phyloP scores from a whole-genome alignment of 1,284 basidiomycete species.

The Ceratobasidium sp. region DNA sequence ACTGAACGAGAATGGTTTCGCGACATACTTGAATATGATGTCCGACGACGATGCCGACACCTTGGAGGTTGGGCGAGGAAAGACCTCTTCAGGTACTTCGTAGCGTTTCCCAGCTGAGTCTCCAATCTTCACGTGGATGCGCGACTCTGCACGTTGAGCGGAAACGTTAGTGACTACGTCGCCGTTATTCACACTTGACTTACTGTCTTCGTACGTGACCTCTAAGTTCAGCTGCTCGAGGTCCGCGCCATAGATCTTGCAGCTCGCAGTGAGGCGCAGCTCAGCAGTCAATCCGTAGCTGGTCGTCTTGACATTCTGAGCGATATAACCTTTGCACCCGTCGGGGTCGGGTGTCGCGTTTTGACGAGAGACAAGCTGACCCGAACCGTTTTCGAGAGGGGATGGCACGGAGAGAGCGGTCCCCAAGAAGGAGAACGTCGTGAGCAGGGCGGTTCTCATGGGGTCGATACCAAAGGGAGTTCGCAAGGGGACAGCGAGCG shows the following conservation, averaged over 20 bases:
- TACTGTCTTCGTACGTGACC: conserved; percentile 77
- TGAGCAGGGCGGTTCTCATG: conserved; percentile 35
- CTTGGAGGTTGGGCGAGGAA: conserved; percentile 55
- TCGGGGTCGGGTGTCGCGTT: conserved; percentile 42
- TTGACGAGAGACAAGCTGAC: conserved; percentile 28
- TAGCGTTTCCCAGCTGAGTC: conserved; percentile 59
- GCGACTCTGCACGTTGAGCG: conserved; percentile 64
- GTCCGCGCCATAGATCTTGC: conserved; percentile 81
- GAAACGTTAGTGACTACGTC: neutral
- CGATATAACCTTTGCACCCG: conserved; percentile 65
- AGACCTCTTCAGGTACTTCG: conserved; percentile 59
- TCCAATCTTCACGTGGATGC: conserved; percentile 77
- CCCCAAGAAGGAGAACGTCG: conserved; percentile 30
- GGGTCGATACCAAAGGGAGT: neutral
- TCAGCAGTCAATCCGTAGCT: conserved; percentile 49
- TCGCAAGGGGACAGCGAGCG: neutral
- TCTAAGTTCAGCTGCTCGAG: conserved; percentile 73
- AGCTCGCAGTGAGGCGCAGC: conserved; percentile 69
- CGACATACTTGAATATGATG: conserved; percentile 73
- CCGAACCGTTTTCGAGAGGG: neutral
- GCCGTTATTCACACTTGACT: conserved; percentile 51
- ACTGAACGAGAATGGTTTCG: conserved; percentile 79
- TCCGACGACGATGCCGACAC: conserved; percentile 50
- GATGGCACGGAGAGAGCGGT: conserved; percentile 19
- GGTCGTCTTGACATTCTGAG: conserved; percentile 64